Conservation (phyloP, 306 rosid genomes). For the Prunus mume region DNA sequence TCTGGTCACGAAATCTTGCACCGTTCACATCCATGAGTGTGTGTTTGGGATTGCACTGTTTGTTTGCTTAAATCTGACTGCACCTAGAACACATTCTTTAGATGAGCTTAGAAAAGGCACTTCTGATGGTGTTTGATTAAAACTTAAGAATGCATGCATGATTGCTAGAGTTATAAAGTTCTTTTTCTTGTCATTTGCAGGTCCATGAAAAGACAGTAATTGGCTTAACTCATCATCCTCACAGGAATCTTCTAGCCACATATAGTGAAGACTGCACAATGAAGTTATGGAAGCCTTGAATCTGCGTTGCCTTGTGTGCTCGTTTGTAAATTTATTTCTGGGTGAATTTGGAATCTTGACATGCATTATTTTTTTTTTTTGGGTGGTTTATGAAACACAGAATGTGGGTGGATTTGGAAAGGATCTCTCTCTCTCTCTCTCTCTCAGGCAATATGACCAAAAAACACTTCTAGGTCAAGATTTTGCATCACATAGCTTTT, state of each 20-base stretch:
- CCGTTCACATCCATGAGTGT: background rate
- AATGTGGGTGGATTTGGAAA: background rate
- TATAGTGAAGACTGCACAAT: constrained; percentile 82
- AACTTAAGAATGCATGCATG: background rate
- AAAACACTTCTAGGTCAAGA: no score
- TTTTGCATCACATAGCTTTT: no score
- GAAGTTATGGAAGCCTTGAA: constrained; percentile 95
- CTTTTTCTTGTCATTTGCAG: constrained; percentile 32
- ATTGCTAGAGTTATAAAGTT: background rate
- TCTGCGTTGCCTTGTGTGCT: constrained; percentile 7
- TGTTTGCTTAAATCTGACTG: background rate
- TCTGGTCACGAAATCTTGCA: background rate
- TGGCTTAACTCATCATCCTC: constrained; percentile 94
- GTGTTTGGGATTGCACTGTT: background rate
- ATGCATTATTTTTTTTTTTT: background rate
- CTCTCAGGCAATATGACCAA: no score
- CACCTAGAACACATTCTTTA: background rate
- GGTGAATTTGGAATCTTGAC: background rate
- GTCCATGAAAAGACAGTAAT: constrained; percentile 95
- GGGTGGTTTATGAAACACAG: background rate
- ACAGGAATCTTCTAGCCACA: constrained; percentile 92
- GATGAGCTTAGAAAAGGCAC: background rate
- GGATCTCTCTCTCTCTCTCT: background rate
- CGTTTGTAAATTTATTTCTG: background rate
- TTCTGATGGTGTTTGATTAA: background rate